These are phyloP conservation scores for Mesostigma viride DNA, from an alignment of 139 green algal genomes.

Conservation along the genomic window DNA sequence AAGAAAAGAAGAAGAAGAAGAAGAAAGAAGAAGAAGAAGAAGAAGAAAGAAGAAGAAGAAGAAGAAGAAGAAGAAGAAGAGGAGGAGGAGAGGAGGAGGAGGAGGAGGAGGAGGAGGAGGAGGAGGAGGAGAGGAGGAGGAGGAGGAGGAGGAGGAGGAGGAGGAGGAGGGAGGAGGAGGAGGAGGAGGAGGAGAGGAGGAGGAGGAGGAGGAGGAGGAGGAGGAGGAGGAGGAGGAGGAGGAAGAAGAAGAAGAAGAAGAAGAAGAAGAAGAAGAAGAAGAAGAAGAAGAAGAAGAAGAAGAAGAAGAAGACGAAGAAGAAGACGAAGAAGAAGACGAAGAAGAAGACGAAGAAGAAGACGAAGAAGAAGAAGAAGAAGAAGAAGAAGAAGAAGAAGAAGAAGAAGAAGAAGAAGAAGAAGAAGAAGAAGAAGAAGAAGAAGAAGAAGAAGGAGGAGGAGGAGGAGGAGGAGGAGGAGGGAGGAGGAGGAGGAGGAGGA, in stretches of 20 bases:
- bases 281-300: background rate
- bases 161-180: too few relatives aligned
- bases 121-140: constrained; percentile 1
- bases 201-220: constrained; percentile 1
- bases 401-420: background rate
- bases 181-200: too few relatives aligned
- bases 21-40: background rate
- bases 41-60: background rate
- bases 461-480: background rate
- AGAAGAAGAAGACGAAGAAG: too few relatives aligned
- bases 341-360: too few relatives aligned
- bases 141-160: constrained; percentile 1
- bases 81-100: constrained; percentile 1
- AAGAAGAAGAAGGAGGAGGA: background rate
- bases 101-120: background rate
- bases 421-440: background rate
- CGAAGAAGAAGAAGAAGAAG: too few relatives aligned
- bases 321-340: too few relatives aligned
- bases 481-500: constrained; percentile 1
- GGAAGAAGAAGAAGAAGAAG: background rate
- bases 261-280: background rate
- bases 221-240: constrained; percentile 1
- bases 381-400: background rate
- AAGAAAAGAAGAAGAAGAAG: background rate
- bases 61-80: background rate